A percentile compares a stretch with the other conserved stretches of the same genome.
Evolutionary conservation across 169 alveolate genomes (phyloP).

Genomic region (Fabrea salina): DNA sequence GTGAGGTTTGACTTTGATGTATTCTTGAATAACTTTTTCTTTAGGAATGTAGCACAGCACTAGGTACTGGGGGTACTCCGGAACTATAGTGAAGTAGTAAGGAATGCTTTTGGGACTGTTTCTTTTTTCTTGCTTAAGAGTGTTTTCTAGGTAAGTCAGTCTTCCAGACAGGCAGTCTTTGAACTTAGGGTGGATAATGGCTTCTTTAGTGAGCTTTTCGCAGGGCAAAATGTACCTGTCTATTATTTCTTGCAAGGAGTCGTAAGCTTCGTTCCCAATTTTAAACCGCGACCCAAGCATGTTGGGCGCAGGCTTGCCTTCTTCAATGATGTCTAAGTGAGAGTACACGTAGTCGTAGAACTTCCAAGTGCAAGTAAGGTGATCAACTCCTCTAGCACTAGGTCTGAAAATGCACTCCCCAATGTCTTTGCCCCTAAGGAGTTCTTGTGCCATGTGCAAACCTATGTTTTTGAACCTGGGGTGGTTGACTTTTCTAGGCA

Average conservation of each 20-base stretch:
- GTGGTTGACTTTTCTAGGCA: conserved; percentile 56
- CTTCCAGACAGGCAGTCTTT: conserved; percentile 35
- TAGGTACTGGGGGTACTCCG: conserved; percentile 66
- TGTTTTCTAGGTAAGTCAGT: conserved; percentile 47
- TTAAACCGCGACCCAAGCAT: conserved; percentile 52
- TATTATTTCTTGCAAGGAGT: conserved; percentile 62
- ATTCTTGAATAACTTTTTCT: conserved; percentile 47
- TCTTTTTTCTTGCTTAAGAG: conserved; percentile 50
- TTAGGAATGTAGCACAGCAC: conserved; percentile 67
- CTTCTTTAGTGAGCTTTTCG: conserved; percentile 52
- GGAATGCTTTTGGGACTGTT: conserved; percentile 48
- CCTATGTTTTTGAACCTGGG: conserved; percentile 65
- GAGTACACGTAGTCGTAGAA: conserved; percentile 57
- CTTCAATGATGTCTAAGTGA: conserved; percentile 73
- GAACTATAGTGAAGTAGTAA: conserved; percentile 61
- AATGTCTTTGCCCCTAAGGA: conserved; percentile 45
- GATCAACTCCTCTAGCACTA: conserved; percentile 61
- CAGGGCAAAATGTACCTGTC: conserved; percentile 71
- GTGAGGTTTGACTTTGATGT: conserved; percentile 69
- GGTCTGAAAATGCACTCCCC: conserved; percentile 80
- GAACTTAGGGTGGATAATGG: conserved; percentile 56
- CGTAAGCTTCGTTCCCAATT: conserved; percentile 59
- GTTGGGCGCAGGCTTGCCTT: conserved; percentile 63
- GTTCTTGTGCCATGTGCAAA: conserved; percentile 44
- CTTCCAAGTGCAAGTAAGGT: conserved; percentile 67